phyloP scores from a whole-genome alignment of 1,284 basidiomycete genomes.

The Pseudozyma sp. region DNA sequence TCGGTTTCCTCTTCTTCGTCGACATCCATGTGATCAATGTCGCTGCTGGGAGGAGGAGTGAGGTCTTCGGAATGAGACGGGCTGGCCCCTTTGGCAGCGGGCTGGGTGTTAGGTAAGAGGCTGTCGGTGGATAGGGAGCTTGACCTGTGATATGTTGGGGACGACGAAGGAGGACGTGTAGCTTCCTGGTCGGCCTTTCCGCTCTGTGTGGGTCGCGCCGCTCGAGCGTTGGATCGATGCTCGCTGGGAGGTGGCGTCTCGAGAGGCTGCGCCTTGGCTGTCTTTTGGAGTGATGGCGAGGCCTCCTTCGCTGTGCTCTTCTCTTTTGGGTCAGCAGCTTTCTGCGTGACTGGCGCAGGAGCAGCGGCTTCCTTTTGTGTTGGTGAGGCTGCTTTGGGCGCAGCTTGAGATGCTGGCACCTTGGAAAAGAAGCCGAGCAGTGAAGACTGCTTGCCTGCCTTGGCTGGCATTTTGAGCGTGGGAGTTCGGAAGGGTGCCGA shows the following conservation, averaged over 20 bases:
- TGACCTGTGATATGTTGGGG: slow-evolving; percentile 36
- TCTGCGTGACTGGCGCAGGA: slow-evolving; percentile 2
- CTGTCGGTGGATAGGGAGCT: slow-evolving; percentile 39
- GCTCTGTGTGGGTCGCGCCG: slow-evolving; percentile 8
- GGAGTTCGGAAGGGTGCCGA: slow-evolving; percentile 10
- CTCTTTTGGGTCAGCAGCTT: neutral
- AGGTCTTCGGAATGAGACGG: slow-evolving; percentile 38
- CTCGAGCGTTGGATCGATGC: slow-evolving; percentile 22
- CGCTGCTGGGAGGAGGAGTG: slow-evolving; percentile 46
- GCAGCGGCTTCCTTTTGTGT: slow-evolving; percentile 1
- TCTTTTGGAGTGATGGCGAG: slow-evolving; percentile 10
- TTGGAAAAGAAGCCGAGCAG: slow-evolving; percentile 60
- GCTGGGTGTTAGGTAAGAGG: slow-evolving; percentile 17
- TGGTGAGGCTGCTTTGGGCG: slow-evolving; percentile 17
- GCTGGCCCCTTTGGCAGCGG: slow-evolving; percentile 1
- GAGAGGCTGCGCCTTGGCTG: slow-evolving; percentile 22
- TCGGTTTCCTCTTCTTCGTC: slow-evolving; percentile 44
- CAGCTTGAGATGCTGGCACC: slow-evolving; percentile 22
- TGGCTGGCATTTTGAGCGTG: slow-evolving; percentile 26
- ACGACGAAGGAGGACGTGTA: slow-evolving; percentile 23
- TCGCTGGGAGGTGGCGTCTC: slow-evolving; percentile 48
- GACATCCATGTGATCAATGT: slow-evolving; percentile 34
- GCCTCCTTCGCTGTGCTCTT: slow-evolving; percentile 13
- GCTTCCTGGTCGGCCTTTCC: slow-evolving; percentile 2
- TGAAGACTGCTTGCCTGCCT: slow-evolving; percentile 47